These are phyloP conservation scores for Trichoderma guizhouense DNA, from an alignment of 2,329 filamentous ascomycete species.

Conservation along the genomic window DNA sequence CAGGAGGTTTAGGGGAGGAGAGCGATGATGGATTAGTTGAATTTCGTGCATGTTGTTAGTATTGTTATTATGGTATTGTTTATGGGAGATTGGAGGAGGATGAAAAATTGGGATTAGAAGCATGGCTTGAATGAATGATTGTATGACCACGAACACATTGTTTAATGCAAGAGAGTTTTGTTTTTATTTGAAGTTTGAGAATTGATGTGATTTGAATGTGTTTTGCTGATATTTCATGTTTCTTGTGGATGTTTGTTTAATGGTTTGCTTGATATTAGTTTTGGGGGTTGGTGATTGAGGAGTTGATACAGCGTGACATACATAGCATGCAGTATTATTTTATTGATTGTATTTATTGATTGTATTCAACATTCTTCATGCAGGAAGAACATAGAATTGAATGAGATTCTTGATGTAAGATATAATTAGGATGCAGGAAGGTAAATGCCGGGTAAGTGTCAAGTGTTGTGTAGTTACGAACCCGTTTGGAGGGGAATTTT, in stretches of 20 bases:
- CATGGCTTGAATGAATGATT: background rate
- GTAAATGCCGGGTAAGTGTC: background rate
- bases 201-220: background rate
- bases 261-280: background rate
- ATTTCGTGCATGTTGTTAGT: background rate
- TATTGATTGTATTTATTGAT: background rate
- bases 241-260: background rate
- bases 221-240: background rate
- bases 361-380: background rate
- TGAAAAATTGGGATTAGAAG: background rate
- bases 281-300: background rate
- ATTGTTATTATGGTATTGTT: background rate
- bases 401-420: background rate
- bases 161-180: background rate
- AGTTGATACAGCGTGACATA: background rate
- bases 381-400: background rate
- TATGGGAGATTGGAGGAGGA: background rate
- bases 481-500: background rate
- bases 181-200: background rate
- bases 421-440: background rate
- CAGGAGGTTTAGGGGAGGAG: conserved; percentile 50
- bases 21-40: conserved; percentile 24
- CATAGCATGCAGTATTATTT: background rate
- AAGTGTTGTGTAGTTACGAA: background rate
- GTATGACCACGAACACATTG: background rate